Conservation (phyloP, 2,329 filamentous ascomycete genomes). For the Fusarium neocosmosporiellum region DNA sequence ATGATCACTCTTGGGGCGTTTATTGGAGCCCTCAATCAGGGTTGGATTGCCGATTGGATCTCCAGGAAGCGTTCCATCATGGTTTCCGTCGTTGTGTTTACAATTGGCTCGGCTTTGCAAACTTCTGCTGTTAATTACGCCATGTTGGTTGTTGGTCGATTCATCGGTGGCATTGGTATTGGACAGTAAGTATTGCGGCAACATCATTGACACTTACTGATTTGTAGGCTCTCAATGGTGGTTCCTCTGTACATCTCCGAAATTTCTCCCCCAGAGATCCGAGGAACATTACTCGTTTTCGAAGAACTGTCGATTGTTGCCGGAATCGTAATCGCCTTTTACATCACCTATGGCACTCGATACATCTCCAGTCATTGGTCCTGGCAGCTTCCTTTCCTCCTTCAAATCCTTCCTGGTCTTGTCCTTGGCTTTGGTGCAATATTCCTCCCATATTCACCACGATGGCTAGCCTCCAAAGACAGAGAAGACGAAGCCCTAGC, state of each 20-base stretch:
- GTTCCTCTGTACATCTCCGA: not conserved
- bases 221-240: not conserved
- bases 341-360: not conserved
- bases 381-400: not conserved
- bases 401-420: not conserved
- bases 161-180: not conserved
- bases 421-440: not conserved
- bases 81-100: constrained; percentile 48
- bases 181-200: not conserved
- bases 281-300: not conserved
- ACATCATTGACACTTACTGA: not conserved
- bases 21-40: constrained; percentile 57
- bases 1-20: constrained; percentile 59
- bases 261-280: not conserved
- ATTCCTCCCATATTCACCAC: not conserved
- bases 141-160: not conserved
- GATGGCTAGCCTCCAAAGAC: not conserved
- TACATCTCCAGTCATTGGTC: not conserved
- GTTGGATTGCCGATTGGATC: constrained; percentile 49
- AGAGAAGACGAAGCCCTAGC: not conserved
- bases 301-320: not conserved
- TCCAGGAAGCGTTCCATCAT: constrained; percentile 49
- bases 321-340: not conserved
- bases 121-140: not conserved
- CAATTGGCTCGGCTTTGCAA: constrained; percentile 50